Conservation (phyloP, 352 stramenopile species). For the Phytophthora fragariae region DNA sequence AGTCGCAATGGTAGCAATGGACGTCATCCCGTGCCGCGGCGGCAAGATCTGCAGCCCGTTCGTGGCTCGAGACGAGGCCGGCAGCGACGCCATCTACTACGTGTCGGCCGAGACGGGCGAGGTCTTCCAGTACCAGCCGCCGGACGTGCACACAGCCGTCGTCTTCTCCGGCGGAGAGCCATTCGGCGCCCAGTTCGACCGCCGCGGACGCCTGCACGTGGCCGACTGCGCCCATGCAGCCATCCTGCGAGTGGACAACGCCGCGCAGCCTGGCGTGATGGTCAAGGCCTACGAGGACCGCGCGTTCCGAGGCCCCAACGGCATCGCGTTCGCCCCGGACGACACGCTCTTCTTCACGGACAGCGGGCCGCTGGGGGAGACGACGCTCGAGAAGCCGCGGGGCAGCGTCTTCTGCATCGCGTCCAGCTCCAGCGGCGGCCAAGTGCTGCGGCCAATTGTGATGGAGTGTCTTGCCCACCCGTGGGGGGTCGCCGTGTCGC, state of each 20-base stretch:
- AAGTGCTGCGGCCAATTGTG: slow-evolving; percentile 75
- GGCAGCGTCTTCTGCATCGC: slow-evolving; percentile 86
- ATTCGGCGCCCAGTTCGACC: slow-evolving; percentile 72
- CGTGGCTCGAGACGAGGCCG: slow-evolving; percentile 24
- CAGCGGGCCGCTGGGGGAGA: slow-evolving; percentile 85
- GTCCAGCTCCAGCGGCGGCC: slow-evolving; percentile 66
- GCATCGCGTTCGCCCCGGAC: slow-evolving; percentile 64
- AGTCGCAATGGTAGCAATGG: slow-evolving; percentile 25
- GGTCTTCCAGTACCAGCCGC: slow-evolving; percentile 57
- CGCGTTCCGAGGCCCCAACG: slow-evolving; percentile 74
- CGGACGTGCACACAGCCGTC: slow-evolving; percentile 57
- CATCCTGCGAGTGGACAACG: slow-evolving; percentile 73
- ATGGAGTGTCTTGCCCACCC: slow-evolving; percentile 86
- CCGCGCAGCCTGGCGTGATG: slow-evolving; percentile 69
- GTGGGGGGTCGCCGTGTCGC: slow-evolving; percentile 60
- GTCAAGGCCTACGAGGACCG: slow-evolving; percentile 88
- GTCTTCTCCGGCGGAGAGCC: slow-evolving; percentile 79
- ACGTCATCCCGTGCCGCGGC: slow-evolving; percentile 65
- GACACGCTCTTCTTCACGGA: slow-evolving; percentile 88
- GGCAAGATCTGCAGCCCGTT: slow-evolving; percentile 84
- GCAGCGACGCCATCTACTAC: slow-evolving; percentile 60
- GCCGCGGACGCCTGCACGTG: slow-evolving; percentile 63
- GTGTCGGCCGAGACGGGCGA: slow-evolving; percentile 78
- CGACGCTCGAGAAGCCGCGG: slow-evolving; percentile 77
- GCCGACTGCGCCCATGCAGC: slow-evolving; percentile 78